Evolutionary conservation across 2,329 filamentous ascomycete genomes (phyloP), one percentile per base, ranked within the genome.

Genomic region (Diaporthe vexans): DNA sequence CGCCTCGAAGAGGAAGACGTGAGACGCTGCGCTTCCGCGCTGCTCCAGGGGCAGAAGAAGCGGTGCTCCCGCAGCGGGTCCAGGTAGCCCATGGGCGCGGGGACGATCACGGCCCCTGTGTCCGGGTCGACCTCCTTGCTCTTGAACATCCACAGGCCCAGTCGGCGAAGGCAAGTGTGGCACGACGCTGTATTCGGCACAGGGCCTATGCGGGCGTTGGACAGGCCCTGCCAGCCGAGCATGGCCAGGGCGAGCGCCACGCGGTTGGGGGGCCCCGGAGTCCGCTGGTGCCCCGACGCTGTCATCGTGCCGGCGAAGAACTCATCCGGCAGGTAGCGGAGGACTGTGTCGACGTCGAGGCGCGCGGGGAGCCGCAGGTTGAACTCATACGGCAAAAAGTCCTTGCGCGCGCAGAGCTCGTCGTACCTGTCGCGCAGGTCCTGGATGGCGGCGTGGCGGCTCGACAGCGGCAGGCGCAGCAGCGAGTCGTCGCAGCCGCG

Each of bases 121-220:
- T 84, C 83, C 1, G 86, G 84, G 74, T 90, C 88, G 40, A 93
- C 89, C 78, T 91, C 90, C 82, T 92, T 95, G 82, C 92, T 92
- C 79, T 92, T 93, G 82, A 97, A 98, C 86, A 99, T 93, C 97
- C 97, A 99, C 2, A 99, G 87, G 0, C 97, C 97, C 0, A 98
- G 87, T 1, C 95, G 91, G 74, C 97, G 92, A 80, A 97, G 94
- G 81, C 97, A 99, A 26, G 94, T 94, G 74, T 93, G 89, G 82
- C 97, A 99, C 6, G 91, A 92, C 8, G 94, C 92, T 21, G 96
- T 90, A 75, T 94, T 93, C 54, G 92, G 91, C 29, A 93, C 90
- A 1, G 91, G 83, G 80, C 92, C 82, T 79, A 91, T 84, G 80
- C 87, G 84, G 17, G 84, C 77, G 77, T 90, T 88, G 9, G 84